Base-by-base conservation (phyloP, 2,329 filamentous ascomycete species). In the Aspergillus texensis region DNA sequence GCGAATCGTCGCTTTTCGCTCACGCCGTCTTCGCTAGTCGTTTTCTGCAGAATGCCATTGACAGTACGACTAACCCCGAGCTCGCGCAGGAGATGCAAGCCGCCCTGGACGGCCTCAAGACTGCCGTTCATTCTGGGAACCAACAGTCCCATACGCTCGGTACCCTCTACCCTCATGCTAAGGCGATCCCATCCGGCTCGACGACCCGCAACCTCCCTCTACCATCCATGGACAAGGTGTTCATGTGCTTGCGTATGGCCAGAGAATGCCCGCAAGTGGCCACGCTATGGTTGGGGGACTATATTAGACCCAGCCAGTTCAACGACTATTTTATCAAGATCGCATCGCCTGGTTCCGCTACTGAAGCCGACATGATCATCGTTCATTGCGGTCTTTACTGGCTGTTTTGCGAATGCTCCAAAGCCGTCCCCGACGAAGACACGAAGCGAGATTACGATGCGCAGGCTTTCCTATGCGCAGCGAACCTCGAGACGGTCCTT, bases 351-450 rank as follows among this genome's bases (percentile, higher is more conserved):
- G 64, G 66, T n/a, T 58, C 58, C 12, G 36, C 60, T 14, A 60
- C 43, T 0, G 60, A 64, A 9, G 53, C 24, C n/a, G 64, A 68
- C 30, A 50, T 68, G 55, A 62, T 68, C 14, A 66, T 68, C n/a
- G 62, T 66, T 46, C 60, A 68, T 46, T 61, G 59, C n/a, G 60
- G 19, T 12, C 62, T 65, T 26, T 62, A 45, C 24, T 63, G 26
- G 59, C 58, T 67, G 14, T 67, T 63, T 34, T 57, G 48, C 19
- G 32, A 65, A n/a, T 63, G 61, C 50, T 36, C 58, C 14, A 55
- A 8, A 36, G 2, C 2, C 11, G 32, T 46, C 14, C 53, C n/a
- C 2, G 61, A 63, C 26, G 45, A 53, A 6, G n/a, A 16, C 28
- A 9, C 39, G 4, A 52, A 43, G 19, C 30, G 56, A 12, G 57